These are phyloP conservation scores for Clarireedia sp. DNA, from an alignment of 2,329 filamentous ascomycete genomes.

Conservation along the genomic window DNA sequence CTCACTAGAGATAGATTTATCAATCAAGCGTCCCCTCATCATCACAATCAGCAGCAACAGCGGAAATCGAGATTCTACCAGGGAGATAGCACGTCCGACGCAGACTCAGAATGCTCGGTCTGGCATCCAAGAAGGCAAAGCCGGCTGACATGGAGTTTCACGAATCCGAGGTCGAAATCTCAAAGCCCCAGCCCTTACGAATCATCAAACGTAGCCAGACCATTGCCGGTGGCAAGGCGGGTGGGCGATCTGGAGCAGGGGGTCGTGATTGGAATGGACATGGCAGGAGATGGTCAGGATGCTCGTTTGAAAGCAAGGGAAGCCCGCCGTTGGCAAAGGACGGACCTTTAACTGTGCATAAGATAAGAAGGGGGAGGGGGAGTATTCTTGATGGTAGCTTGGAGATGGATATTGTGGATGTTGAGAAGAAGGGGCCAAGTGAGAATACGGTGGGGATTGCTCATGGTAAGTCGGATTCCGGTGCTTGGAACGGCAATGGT, in stretches of 20 bases:
- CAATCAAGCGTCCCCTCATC: constrained; percentile 11
- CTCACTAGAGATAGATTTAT: constrained; percentile 23
- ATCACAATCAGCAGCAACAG: not conserved
- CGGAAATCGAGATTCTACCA: not conserved
- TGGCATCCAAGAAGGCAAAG: constrained; percentile 31
- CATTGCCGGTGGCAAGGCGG: constrained; percentile 22
- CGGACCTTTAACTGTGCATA: constrained; percentile 18
- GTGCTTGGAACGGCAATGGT: not conserved
- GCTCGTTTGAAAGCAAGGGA: constrained; percentile 20
- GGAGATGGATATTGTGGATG: constrained; percentile 8
- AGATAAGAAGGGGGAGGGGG: constrained; percentile 20
- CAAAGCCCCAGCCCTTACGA: constrained; percentile 39
- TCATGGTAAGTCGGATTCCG: not conserved
- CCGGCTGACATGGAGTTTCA: constrained; percentile 29
- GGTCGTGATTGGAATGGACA: constrained; percentile 2
- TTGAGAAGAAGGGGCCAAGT: not conserved
- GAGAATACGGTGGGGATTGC: not conserved
- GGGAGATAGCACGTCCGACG: constrained; percentile 8
- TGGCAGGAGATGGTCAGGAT: constrained; percentile 18
- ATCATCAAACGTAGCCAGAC: constrained; percentile 39
- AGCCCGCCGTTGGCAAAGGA: constrained; percentile 23
- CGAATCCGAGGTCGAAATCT: constrained; percentile 26
- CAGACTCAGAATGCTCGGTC: constrained; percentile 17
- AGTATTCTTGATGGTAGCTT: constrained; percentile 17
- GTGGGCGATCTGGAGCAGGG: constrained; percentile 15